Conservation (phyloP, 2,329 filamentous ascomycete genomes). For the Endoconidiophora polonica region DNA sequence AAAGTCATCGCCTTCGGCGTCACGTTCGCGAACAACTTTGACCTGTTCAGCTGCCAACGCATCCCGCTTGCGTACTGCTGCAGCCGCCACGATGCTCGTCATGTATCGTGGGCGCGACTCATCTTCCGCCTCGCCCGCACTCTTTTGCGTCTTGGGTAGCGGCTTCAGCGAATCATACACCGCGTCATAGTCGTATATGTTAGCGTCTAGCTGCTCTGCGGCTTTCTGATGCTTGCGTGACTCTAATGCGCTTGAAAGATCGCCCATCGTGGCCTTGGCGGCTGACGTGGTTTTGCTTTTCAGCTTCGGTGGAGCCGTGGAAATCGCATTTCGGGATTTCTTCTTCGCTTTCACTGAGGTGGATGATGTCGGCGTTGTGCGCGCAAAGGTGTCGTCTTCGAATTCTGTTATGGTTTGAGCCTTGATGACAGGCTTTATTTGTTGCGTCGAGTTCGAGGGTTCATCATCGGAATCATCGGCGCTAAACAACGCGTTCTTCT, state of each 20-base stretch:
- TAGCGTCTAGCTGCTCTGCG: conserved; percentile 50
- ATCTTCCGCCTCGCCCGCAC: conserved; percentile 33
- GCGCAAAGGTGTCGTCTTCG: conserved; percentile 21
- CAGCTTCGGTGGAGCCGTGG: conserved; percentile 9
- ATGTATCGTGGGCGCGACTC: conserved; percentile 65
- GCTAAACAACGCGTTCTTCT: conserved; percentile 41
- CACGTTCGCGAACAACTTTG: conserved; percentile 59
- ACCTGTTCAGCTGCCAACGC: conserved; percentile 66
- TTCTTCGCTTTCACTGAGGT: conserved; percentile 16
- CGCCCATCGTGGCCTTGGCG: conserved; percentile 32
- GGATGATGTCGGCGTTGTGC: conserved; percentile 6
- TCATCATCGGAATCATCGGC: conserved; percentile 42
- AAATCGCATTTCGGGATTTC: conserved; percentile 15
- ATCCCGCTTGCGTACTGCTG: conserved; percentile 62
- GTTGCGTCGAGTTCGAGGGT: conserved; percentile 21
- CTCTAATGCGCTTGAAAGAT: conserved; percentile 48
- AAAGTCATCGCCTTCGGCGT: conserved; percentile 65
- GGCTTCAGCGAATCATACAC: conserved; percentile 65
- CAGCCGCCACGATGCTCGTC: conserved; percentile 53
- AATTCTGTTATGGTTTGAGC: conserved; percentile 44
- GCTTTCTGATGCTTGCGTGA: conserved; percentile 47
- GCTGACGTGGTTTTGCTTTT: conserved; percentile 21
- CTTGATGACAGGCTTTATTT: conserved; percentile 25
- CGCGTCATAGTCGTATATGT: conserved; percentile 72
- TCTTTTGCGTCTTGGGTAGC: conserved; percentile 42